phyloP scores from a whole-genome alignment of 495 filamentous ascomycete species.

The Choiromyces venosus region DNA sequence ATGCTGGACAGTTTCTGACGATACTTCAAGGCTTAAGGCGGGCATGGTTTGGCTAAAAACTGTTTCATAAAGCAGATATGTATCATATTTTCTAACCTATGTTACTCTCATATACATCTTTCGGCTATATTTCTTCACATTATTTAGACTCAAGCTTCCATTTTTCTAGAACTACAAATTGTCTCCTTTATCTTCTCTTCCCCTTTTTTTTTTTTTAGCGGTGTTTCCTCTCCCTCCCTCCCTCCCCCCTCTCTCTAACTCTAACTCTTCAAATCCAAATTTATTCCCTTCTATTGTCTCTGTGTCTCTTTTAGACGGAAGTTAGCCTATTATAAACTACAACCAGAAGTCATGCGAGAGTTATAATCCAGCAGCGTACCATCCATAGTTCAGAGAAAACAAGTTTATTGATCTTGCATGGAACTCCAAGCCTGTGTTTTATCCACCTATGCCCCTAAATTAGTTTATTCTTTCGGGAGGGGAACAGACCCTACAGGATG shows the following conservation, averaged over 20 bases:
- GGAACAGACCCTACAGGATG: neutral
- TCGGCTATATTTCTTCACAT: neutral
- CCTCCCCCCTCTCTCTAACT: neutral
- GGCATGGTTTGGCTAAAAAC: neutral
- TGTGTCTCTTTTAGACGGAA: neutral
- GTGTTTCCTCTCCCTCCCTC: neutral
- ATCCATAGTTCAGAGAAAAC: neutral
- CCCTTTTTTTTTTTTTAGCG: neutral
- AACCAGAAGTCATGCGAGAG: neutral
- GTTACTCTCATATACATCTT: neutral
- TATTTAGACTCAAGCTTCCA: neutral
- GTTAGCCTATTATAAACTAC: neutral
- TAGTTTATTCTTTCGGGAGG: neutral
- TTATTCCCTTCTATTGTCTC: neutral
- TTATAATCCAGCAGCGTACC: neutral
- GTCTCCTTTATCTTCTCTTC: neutral
- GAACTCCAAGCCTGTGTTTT: neutral
- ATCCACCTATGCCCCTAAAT: neutral
- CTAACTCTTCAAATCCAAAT: neutral
- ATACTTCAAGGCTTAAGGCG: neutral
- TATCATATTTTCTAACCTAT: neutral
- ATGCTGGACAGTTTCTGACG: neutral
- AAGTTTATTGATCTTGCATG: neutral
- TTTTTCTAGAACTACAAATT: too few relatives aligned
- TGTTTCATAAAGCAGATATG: neutral